phyloP scores from a whole-genome alignment of 257 asterid species.

The Cynanchum wilfordii region DNA sequence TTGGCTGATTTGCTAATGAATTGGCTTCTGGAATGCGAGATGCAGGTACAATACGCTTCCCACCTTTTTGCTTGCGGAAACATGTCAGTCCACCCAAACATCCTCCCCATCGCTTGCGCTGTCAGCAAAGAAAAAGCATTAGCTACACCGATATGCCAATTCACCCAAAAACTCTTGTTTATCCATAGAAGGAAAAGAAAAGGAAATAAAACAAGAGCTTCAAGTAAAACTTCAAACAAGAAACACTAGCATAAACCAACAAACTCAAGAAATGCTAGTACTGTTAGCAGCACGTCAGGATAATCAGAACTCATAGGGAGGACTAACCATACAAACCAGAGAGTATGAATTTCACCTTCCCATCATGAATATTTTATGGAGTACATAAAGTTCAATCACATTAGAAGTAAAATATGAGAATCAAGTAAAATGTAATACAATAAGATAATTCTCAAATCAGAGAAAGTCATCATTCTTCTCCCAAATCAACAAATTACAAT shows the following conservation, averaged over 20 bases:
- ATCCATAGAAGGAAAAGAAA: not conserved
- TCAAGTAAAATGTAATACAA: not conserved
- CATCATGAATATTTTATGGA: not conserved
- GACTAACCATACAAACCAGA: not conserved
- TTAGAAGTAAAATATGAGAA: not conserved
- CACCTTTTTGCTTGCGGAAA: slow-evolving; percentile 74
- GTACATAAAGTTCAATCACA: not conserved
- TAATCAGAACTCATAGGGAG: not conserved
- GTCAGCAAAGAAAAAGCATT: slow-evolving; percentile 27
- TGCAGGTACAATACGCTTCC: slow-evolving; percentile 73
- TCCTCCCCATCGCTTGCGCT: slow-evolving; percentile 86
- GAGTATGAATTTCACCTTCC: not conserved
- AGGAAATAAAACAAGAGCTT: not conserved
- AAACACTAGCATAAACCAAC: not conserved
- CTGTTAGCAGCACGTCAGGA: not conserved
- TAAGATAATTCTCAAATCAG: not conserved
- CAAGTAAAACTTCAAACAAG: not conserved
- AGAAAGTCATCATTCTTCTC: not conserved
- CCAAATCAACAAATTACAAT: not conserved
- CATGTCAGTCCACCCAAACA: slow-evolving; percentile 74
- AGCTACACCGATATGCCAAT: slow-evolving; percentile 6
- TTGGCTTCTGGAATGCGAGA: slow-evolving; percentile 64
- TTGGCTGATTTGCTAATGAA: slow-evolving; percentile 46
- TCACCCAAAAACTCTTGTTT: not conserved
- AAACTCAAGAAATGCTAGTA: not conserved